phyloP scores from a whole-genome alignment of 1,139 yeast genomes.

The Saccharomyces hybrid region DNA sequence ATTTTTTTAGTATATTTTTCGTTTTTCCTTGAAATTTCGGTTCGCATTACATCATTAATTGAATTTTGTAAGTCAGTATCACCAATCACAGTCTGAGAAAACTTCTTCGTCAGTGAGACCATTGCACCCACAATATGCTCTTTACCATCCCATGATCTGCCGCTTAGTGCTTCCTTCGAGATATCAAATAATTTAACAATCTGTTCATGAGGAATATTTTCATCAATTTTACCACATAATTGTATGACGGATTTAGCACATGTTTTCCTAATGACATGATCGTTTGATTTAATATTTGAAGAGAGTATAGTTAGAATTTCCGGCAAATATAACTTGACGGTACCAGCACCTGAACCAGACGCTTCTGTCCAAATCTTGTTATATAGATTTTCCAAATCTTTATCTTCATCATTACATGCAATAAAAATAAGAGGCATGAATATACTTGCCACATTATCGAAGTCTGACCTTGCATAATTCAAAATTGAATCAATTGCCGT shows the following conservation, averaged over 20 bases:
- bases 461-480: constrained; percentile 61
- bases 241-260: constrained; percentile 65
- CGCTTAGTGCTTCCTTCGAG: constrained; percentile 57
- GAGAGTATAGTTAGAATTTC: constrained; percentile 57
- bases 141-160: constrained; percentile 86
- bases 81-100: constrained; percentile 30
- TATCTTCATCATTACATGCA: constrained; percentile 60
- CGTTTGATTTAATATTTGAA: constrained; percentile 45
- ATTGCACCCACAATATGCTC: constrained; percentile 67
- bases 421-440: constrained; percentile 74
- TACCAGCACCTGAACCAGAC: constrained; percentile 57
- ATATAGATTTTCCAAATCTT: constrained; percentile 42
- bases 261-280: constrained; percentile 59
- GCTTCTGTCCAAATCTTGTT: constrained; percentile 73
- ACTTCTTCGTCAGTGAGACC: constrained; percentile 47
- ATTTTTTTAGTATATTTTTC: constrained; percentile 52
- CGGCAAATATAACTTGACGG: constrained; percentile 57
- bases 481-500: constrained; percentile 61
- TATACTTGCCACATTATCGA: constrained; percentile 52
- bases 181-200: constrained; percentile 41
- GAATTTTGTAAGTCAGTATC: constrained; percentile 30
- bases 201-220: constrained; percentile 30
- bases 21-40: constrained; percentile 65
- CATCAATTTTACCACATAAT: constrained; percentile 41
- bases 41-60: constrained; percentile 40